Evolutionary conservation across 371 early-diverging fungal genomes (phyloP), one percentile per base, ranked within the genome.

Genomic region (Encephalitozoon hellem): DNA sequence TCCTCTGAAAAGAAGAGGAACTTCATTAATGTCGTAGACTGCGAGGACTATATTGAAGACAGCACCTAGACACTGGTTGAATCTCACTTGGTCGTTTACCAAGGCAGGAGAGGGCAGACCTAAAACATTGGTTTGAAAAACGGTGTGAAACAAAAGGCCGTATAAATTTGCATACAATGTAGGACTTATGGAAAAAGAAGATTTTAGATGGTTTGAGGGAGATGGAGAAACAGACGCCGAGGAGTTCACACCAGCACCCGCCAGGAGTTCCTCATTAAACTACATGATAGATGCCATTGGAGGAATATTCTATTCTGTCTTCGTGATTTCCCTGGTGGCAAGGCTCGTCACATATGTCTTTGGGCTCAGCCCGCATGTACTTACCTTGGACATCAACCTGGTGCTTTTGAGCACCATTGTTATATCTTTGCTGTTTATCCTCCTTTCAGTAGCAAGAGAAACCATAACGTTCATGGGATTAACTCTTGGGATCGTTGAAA

Each of bases 121-220:
- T 59, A 30, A 59, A 59, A 59, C 59, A 28, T 4, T 32, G 15
- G 21, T 32, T 59, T 59, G 32, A 38, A 59, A 38, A 34, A n/a
- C 12, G 34, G 18, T 28, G 26, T 38, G 30, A n/a, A 59, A 28
- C 30, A 30, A 11, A 30, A 15, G 28, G 12, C 5, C 30, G 12
- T 21, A 59, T 21, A 59, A 32, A 15, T n/a, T 59, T n/a, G 21
- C 4, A 59, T 30, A 38, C 21, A 51, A 34, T 38, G 43, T 1
- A 65, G 1, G 12, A 18, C n/a, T 32, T 5, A 72, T 72, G 72
- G 42, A 30, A 49, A 26, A 72, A 30, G 51, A 82, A 9, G 73
- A 79, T 28, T 82, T 82, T 71, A 68, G 79, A 34, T 82, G 82
- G 82, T 71, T 76, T 73, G 82, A 79, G 52, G 82, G 76, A n/a